Evolutionary conservation across 192 early-diverging fungal species (phyloP), one percentile per base, ranked within the genome.

Genomic region (Backusella sp.): DNA sequence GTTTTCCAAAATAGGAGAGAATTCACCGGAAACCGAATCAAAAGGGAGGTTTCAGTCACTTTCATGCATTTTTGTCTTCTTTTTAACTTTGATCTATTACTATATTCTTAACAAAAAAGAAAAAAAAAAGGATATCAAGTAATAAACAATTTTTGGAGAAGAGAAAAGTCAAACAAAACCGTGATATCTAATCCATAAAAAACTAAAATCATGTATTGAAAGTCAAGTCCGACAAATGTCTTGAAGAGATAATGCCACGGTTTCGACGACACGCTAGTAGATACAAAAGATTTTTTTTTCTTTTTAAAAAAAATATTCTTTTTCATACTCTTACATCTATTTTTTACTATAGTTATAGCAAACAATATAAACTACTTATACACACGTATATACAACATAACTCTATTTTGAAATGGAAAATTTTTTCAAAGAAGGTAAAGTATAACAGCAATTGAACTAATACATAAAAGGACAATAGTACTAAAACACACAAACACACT

Each of bases 221-320:
- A 56, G n/a, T 11, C 21, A 59, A 59, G 23, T 62, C 56, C 56
- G 56, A 62, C 56, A 62, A 62, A 62, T 62, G 56, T 62, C 56
- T 62, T 62, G 56, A 26, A 62, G 23, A 62, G 9, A 28, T 12
- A 23, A 62, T 6, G 5, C 56, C 21, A 28, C 56, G 23, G 56
- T 62, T 62, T 62, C 56, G 23, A 62, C 26, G 23, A 26, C 56
- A 28, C 26, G 9, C 3, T 39, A 28, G 3, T 11, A 26, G 12
- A 28, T 62, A 62, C 23, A 59, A 26, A 59, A 14, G 7, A 12
- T 3, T 14, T 1, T 12, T 59, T 59, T 59, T 59, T 26, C 3
- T 12, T 59, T 26, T 11, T 8, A 39, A 39, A 39, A 39, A 39
- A 12, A 39, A 5, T 28, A 28, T 0, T 62, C 4, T 23, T 59